A percentile compares a stretch with the other conserved stretches of the same genome.
These are phyloP conservation scores for Davidsoniella virescens DNA, from an alignment of 2,329 filamentous ascomycete genomes.

Conservation along the genomic window DNA sequence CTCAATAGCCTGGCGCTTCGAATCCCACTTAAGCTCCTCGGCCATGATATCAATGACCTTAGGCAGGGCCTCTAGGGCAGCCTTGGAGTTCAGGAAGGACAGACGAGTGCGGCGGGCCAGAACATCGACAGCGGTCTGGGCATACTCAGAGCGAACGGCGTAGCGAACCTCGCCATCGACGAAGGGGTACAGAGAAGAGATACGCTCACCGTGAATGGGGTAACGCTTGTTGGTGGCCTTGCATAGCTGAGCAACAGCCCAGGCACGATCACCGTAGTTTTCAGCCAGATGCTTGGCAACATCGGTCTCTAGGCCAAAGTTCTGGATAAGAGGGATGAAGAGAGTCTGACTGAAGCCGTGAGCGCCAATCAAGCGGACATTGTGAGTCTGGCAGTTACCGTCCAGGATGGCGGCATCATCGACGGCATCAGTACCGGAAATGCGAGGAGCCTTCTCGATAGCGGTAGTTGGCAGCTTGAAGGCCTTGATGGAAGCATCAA, in stretches of 20 bases:
- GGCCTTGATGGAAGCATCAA: constrained; percentile 59
- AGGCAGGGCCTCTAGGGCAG: constrained; percentile 72
- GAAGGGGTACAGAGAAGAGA: constrained; percentile 71
- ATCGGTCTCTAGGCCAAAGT: constrained; percentile 82
- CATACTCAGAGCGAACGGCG: constrained; percentile 76
- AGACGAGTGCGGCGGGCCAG: constrained; percentile 70
- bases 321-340: constrained; percentile 89
- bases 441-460: constrained; percentile 42
- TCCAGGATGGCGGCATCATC: constrained; percentile 49
- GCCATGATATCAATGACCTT: constrained; percentile 79
- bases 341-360: constrained; percentile 78
- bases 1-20: constrained; percentile 54
- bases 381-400: constrained; percentile 68
- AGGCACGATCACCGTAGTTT: constrained; percentile 83
- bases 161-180: constrained; percentile 86
- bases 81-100: constrained; percentile 83
- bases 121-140: constrained; percentile 78
- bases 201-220: constrained; percentile 66
- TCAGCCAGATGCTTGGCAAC: constrained; percentile 77
- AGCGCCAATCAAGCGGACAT: constrained; percentile 64
- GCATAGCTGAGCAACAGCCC: constrained; percentile 73
- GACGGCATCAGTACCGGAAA: constrained; percentile 52
- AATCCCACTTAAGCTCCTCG: constrained; percentile 67
- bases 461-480: constrained; percentile 46
- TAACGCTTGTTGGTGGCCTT: constrained; percentile 62